A percentile compares a stretch with the other conserved stretches of the same genome.
Evolutionary conservation across 495 filamentous ascomycete genomes (phyloP).

Genomic region (Hypomontagnella submonticulosa): DNA sequence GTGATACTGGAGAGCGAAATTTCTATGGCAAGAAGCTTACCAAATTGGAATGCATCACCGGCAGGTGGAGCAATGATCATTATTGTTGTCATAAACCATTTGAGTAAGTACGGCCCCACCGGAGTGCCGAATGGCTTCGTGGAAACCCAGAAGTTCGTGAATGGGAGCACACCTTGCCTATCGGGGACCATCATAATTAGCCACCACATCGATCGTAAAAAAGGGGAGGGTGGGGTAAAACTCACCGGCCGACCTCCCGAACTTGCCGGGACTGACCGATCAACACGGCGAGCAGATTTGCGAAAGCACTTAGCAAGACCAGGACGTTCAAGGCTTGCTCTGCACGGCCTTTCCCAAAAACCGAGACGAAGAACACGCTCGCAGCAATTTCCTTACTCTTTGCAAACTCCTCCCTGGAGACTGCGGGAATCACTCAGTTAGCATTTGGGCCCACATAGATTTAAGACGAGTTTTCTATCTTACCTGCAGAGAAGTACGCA

Average conservation of each 20-base stretch:
- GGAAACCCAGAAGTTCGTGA: conserved; percentile 70
- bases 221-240: neutral
- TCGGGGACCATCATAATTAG: neutral
- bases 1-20: conserved; percentile 7
- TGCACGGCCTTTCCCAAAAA: conserved; percentile 65
- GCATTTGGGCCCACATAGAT: neutral
- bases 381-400: conserved; percentile 66
- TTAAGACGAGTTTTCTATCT: neutral
- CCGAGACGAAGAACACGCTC: conserved; percentile 67
- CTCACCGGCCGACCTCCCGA: conserved; percentile 67
- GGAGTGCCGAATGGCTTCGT: conserved; percentile 72
- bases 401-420: conserved; percentile 63
- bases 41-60: conserved; percentile 75
- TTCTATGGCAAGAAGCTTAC: conserved; percentile 28
- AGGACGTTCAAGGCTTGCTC: conserved; percentile 68
- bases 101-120: conserved; percentile 66
- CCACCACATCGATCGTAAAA: neutral
- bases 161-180: conserved; percentile 74
- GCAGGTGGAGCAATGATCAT: conserved; percentile 75
- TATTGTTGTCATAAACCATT: conserved; percentile 68
- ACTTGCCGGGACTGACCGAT: conserved; percentile 68
- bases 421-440: conserved; percentile 37
- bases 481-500: conserved; percentile 67
- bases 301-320: conserved; percentile 71
- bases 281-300: conserved; percentile 69